phyloP scores from a whole-genome alignment of 1,284 basidiomycete species.

The Austroboletus novae-zelandiae region DNA sequence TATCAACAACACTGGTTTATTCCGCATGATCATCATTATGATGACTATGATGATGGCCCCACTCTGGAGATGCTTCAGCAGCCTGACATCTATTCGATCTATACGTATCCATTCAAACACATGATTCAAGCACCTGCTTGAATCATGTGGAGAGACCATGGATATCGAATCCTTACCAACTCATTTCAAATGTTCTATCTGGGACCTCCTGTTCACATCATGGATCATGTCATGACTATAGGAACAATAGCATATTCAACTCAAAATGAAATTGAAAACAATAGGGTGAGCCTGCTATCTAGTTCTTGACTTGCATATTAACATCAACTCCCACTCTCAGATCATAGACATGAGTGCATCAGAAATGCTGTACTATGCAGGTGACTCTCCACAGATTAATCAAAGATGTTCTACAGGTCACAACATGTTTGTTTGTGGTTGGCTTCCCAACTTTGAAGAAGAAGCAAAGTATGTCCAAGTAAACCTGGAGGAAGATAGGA shows the following conservation, averaged over 20 bases:
- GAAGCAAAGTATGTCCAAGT: conserved; percentile 2
- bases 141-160: conserved; percentile 16
- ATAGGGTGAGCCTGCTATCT: neutral
- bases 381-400: neutral
- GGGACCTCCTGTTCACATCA: neutral
- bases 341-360: conserved; percentile 1
- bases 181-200: conserved; percentile 21
- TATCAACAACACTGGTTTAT: neutral
- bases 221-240: conserved; percentile 10
- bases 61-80: conserved; percentile 10
- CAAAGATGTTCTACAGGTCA: neutral
- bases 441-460: neutral
- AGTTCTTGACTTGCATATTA: neutral
- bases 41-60: conserved; percentile 13
- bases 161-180: conserved; percentile 6
- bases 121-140: conserved; percentile 7
- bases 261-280: neutral
- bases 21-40: neutral
- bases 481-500: conserved; percentile 4
- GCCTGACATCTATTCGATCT: conserved; percentile 6
- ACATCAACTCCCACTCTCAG: accelerated
- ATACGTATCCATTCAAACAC: neutral
- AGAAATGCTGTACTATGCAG: conserved; percentile 10
- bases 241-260: neutral
- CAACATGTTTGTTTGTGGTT: conserved; percentile 7